phyloP scores from a whole-genome alignment of 495 filamentous ascomycete species.

The Rhizodiscina lignyota region DNA sequence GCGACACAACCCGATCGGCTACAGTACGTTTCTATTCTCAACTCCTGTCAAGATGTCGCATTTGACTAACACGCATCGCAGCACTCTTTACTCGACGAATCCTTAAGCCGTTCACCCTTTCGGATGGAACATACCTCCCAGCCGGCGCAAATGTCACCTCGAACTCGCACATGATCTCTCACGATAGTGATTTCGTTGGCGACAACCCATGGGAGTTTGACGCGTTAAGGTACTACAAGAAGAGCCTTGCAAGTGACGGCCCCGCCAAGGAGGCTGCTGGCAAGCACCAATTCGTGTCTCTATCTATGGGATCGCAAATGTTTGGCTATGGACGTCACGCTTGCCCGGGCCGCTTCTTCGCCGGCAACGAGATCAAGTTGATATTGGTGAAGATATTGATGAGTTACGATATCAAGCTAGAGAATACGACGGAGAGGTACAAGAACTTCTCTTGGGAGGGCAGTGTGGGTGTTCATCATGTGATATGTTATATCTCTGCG shows the following conservation, averaged over 20 bases:
- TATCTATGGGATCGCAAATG: background rate
- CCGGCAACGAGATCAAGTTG: constrained; percentile 31
- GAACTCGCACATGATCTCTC: no score
- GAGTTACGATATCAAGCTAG: constrained; percentile 22
- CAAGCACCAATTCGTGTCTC: constrained; percentile 1
- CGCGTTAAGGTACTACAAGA: no score
- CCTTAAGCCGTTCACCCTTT: background rate
- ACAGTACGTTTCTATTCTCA: background rate
- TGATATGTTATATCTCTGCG: no score
- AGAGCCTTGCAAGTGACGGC: no score
- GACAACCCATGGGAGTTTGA: no score
- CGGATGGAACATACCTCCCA: no score
- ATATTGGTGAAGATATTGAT: constrained; percentile 25
- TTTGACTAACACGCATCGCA: background rate
- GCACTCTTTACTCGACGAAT: background rate
- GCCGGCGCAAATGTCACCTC: no score
- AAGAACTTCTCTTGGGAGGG: no score
- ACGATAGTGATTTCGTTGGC: no score
- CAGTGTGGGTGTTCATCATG: no score
- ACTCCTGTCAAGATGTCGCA: background rate
- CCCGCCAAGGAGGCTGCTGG: no score
- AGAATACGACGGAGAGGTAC: background rate
- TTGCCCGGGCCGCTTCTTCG: constrained; percentile 40
- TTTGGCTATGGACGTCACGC: constrained; percentile 18
- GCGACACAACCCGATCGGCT: background rate